phyloP scores from a whole-genome alignment of 129 eudicot species.

The Flaveria trinervia region DNA sequence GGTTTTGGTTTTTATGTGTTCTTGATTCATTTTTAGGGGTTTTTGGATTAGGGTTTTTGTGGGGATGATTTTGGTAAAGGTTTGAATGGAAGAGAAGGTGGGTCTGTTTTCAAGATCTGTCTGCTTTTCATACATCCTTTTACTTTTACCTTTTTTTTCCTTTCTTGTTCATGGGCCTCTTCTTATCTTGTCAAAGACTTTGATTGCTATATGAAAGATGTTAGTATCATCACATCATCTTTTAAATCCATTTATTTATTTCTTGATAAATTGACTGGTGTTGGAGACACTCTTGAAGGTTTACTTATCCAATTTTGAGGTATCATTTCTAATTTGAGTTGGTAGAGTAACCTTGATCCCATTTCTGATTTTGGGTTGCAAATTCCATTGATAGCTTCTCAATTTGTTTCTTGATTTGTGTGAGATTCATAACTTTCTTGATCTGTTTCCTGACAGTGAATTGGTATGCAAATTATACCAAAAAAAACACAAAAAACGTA shows the following conservation, averaged over 20 bases:
- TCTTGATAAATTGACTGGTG: conserved; percentile 18
- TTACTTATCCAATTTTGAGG: conserved; percentile 8
- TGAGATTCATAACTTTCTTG: neutral
- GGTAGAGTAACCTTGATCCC: conserved; percentile 13
- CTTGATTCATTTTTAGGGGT: conserved; percentile 18
- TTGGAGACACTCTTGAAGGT: neutral
- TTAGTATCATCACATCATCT: conserved; percentile 36
- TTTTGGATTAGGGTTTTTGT: conserved; percentile 50
- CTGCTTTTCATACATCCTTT: conserved; percentile 51
- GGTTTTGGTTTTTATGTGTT: conserved; percentile 30
- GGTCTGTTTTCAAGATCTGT: conserved; percentile 68
- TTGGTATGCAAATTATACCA: neutral
- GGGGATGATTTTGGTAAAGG: conserved; percentile 61
- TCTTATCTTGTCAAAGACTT: conserved; percentile 54
- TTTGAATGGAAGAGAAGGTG: conserved; percentile 46
- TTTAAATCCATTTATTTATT: conserved; percentile 14
- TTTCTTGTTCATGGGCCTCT: conserved; percentile 38
- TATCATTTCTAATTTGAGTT: conserved; percentile 25
- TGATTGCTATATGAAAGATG: conserved; percentile 37
- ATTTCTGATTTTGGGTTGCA: conserved; percentile 9
- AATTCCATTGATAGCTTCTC: neutral
- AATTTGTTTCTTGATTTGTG: neutral
- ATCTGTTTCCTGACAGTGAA: conserved; percentile 16
- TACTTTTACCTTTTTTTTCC: conserved; percentile 37
- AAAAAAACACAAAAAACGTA: too few relatives aligned